These are phyloP conservation scores for Lablab purpureus DNA, from an alignment of 306 rosid species.

Conservation along the genomic window DNA sequence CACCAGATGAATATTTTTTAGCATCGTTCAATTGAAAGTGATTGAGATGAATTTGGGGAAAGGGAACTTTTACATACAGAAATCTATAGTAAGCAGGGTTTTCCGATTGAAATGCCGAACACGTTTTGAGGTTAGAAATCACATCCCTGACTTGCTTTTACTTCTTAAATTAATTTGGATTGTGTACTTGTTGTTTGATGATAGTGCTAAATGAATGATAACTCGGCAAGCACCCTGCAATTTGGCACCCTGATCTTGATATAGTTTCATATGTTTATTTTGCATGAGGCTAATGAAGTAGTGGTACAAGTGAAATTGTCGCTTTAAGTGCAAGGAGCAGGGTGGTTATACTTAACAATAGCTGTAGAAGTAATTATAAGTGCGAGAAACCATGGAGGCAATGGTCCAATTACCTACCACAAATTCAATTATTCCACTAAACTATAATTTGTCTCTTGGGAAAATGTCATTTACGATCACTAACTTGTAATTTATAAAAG, in stretches of 20 bases:
- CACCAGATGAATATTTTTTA: slow-evolving; percentile 15
- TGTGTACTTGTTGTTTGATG: slow-evolving; percentile 22
- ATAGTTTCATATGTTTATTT: slow-evolving; percentile 1
- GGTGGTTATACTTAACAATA: slow-evolving; percentile 6
- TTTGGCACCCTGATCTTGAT: background rate
- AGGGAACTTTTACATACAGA: slow-evolving; percentile 15
- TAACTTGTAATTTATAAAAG: background rate
- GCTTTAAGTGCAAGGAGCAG: background rate
- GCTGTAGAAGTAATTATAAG: background rate
- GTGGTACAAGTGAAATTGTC: background rate
- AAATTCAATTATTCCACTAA: background rate
- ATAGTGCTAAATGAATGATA: background rate
- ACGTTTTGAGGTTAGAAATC: background rate
- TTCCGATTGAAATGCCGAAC: background rate
- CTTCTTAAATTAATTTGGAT: background rate
- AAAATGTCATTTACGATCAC: background rate
- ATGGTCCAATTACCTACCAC: background rate
- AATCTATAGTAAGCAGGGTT: slow-evolving; percentile 12
- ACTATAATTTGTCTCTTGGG: background rate
- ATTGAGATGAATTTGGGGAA: slow-evolving; percentile 5
- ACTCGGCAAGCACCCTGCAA: background rate
- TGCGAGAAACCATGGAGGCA: background rate
- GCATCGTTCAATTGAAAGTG: slow-evolving; percentile 30
- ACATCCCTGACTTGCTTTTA: background rate
- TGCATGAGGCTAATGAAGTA: background rate